Evolutionary conservation across 1,139 yeast species (phyloP), one percentile per base, ranked within the genome.

Genomic region (Zygosaccharomyces sapae): DNA sequence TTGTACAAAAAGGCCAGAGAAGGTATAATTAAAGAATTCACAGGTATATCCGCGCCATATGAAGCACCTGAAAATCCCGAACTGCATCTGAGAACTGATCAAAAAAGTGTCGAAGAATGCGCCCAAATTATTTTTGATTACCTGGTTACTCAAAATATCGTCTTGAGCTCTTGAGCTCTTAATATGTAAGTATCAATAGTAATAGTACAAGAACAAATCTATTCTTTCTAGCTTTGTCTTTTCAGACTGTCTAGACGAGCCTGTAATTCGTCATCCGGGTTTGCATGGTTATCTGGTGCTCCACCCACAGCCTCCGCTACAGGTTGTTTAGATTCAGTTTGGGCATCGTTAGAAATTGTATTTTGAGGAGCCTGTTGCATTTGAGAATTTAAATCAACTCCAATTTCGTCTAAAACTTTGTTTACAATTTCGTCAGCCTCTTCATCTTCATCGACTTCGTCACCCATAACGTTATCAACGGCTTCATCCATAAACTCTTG

Each of bases 401-500:
- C 99, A 65, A 92, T 88, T 65, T 92, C 98, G 64, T 92, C 99
- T 62, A 92, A 73, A 0, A 94, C 97, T 67, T 85, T 88, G 62
- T 83, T 81, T 49, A 94, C 90, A 41, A 92, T 86, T 60, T 90
- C 97, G 62, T 92, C 97, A 10, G 87, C 86, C 64, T 92, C 97
- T 57, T 87, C 96, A 55, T 84, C 89, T 44, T 83, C 89, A 41
- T 61, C 61, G 51, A 86, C 82, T 55, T 81, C 89, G 63, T 83
- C 87, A 47, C 85, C 95, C 89, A 90, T 87, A 24, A 92, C 84
- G 65, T 90, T 97, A 64, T 92, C 98, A 58, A 94, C 84, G 10
- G 96, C 95, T 63, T 92, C 98, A 65, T 92, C 98, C 87, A 92
- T 94, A 79, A 92, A 88, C 63, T 94, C 99, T 66, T 92, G 97